A percentile compares a stretch with the other conserved stretches of the same genome.
These are phyloP conservation scores for Dalechampia spathulata DNA, from an alignment of 441 rosid species.

Conservation along the genomic window DNA sequence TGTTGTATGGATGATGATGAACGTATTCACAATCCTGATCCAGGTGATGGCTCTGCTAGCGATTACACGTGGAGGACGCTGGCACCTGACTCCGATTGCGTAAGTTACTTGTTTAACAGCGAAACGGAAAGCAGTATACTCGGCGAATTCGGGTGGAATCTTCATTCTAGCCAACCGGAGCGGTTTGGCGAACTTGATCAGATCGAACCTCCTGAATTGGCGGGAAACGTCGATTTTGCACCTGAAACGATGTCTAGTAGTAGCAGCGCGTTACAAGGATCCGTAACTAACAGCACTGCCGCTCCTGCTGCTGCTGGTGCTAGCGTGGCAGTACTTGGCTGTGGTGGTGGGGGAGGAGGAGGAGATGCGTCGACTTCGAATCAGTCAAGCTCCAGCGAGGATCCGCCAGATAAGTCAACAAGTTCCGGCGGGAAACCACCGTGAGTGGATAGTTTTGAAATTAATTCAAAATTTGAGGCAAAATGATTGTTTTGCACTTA, in stretches of 20 bases:
- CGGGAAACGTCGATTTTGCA: conserved; percentile 13
- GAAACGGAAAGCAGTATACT: conserved; percentile 41
- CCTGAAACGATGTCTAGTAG: conserved; percentile 11
- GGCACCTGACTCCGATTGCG: conserved; percentile 31
- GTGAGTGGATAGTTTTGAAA: conserved; percentile 49
- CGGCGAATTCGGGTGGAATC: conserved; percentile 62
- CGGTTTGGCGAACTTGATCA: conserved; percentile 15
- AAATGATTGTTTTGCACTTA: background rate
- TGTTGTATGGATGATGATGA: conserved; percentile 26
- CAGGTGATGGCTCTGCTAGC: conserved; percentile 24
- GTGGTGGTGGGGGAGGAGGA: conserved; percentile 5
- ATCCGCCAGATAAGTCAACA: conserved; percentile 60
- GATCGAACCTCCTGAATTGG: conserved; percentile 21
- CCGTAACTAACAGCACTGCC: conserved; percentile 12
- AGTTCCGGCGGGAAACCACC: conserved; percentile 61
- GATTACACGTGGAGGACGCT: conserved; percentile 35
- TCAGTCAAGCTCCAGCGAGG: conserved; percentile 78
- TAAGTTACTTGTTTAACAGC: conserved; percentile 34
- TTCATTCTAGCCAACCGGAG: conserved; percentile 11
- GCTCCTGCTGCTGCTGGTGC: background rate
- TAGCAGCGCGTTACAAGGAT: conserved; percentile 10
- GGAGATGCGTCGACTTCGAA: conserved; percentile 44
- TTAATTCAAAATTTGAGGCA: conserved; percentile 13
- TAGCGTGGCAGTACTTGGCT: conserved; percentile 1
- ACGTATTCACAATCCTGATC: conserved; percentile 30